phyloP scores from a whole-genome alignment of 768 basidiomycete genomes.

The Tephrocybe sp. region DNA sequence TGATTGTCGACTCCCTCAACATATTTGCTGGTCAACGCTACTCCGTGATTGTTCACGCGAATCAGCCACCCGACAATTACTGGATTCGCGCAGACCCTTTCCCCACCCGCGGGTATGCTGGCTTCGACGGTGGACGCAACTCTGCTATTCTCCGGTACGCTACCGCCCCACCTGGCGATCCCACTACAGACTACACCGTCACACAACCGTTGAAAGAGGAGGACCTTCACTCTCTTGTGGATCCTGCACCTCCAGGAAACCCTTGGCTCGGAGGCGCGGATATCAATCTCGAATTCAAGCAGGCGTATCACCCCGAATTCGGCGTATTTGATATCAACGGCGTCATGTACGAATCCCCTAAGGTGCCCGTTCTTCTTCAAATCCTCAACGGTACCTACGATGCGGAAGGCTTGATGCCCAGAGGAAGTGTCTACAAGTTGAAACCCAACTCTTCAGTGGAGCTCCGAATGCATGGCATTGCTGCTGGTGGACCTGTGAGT shows the following conservation, averaged over 20 bases:
- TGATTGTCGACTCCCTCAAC: conserved; percentile 37
- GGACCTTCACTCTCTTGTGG: background rate
- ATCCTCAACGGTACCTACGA: background rate
- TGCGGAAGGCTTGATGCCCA: background rate
- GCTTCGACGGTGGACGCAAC: conserved; percentile 38
- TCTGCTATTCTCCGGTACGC: conserved; percentile 52
- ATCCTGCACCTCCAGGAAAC: background rate
- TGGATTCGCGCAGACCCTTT: conserved; percentile 39
- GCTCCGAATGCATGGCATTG: conserved; percentile 22
- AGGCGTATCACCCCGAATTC: background rate
- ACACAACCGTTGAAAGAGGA: background rate
- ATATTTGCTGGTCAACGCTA: conserved; percentile 22
- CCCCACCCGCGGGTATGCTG: conserved; percentile 14
- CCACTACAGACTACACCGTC: conserved; percentile 14
- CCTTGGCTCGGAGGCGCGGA: background rate
- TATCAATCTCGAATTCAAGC: too few species aligned
- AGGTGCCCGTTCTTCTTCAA: background rate
- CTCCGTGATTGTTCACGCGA: conserved; percentile 39
- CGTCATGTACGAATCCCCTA: background rate
- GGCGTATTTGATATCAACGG: background rate
- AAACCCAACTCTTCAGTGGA: background rate
- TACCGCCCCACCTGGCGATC: conserved; percentile 42
- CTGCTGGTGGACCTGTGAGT: conserved; percentile 2
- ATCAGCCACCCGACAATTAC: conserved; percentile 50
- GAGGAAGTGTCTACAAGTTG: background rate